phyloP scores from a whole-genome alignment of 2,329 filamentous ascomycete species.

The Teratosphaeria viscida region DNA sequence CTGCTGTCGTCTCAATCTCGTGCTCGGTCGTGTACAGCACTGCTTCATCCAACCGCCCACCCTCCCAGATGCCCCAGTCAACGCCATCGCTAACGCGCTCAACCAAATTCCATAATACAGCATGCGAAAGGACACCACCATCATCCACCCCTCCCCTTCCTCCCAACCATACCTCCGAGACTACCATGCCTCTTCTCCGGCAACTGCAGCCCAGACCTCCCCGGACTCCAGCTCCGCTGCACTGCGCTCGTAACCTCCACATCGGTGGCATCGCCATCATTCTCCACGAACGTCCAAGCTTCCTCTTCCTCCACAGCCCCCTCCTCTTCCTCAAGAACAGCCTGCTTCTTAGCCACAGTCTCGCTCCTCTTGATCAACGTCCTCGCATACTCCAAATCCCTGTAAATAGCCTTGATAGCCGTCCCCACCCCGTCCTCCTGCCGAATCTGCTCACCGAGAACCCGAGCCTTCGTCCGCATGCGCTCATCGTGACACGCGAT shows the following conservation, averaged over 20 bases:
- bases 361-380: slow-evolving; percentile 50
- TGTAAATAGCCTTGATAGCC: slow-evolving; percentile 86
- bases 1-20: not conserved
- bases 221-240: not conserved
- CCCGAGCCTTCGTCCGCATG: slow-evolving; percentile 78
- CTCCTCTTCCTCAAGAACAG: slow-evolving; percentile 16
- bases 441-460: slow-evolving; percentile 78
- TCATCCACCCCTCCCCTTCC: not conserved
- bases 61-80: not conserved
- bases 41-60: not conserved
- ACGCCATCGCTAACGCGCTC: not conserved
- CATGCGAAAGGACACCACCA: not conserved
- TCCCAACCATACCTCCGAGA: not conserved
- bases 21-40: not conserved
- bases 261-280: slow-evolving; percentile 36
- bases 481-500: slow-evolving; percentile 80
- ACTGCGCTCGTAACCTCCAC: not conserved
- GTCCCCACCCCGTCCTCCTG: slow-evolving; percentile 83
- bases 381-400: slow-evolving; percentile 86
- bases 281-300: slow-evolving; percentile 76
- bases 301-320: slow-evolving; percentile 14
- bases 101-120: not conserved
- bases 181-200: not conserved
- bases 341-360: not conserved
- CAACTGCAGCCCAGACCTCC: not conserved